Conservation (phyloP, 1,284 basidiomycete genomes). For the Takashimella koratensis region DNA sequence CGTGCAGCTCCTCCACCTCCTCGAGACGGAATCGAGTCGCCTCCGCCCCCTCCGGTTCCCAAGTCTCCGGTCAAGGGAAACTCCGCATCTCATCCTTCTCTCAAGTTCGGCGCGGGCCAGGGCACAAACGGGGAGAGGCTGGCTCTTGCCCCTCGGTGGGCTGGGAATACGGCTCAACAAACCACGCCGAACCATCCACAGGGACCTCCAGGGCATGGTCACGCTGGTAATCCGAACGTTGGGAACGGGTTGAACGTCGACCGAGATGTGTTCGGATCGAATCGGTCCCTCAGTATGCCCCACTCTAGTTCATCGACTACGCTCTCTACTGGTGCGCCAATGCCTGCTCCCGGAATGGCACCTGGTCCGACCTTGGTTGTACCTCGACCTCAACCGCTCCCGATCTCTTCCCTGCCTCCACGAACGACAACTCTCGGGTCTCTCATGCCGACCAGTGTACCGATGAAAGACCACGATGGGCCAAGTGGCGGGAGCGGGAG, state of each 20-base stretch:
- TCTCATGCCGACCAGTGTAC: background rate
- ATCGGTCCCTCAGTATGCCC: background rate
- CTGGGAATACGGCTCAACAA: background rate
- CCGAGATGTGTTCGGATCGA: background rate
- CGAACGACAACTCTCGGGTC: background rate
- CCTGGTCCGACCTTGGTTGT: no score
- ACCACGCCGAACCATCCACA: no score
- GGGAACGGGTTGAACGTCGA: no score
- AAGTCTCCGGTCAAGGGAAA: background rate
- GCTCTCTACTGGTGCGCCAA: no score
- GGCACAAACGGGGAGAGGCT: no score
- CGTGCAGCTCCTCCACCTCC: slow-evolving; percentile 34
- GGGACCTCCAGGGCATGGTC: no score
- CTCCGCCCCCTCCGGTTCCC: slow-evolving; percentile 7
- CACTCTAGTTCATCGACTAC: background rate
- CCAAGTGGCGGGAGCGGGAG: background rate
- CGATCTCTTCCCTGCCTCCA: background rate
- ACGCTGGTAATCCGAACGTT: no score
- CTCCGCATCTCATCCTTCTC: background rate
- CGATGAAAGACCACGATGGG: slow-evolving; percentile 20
- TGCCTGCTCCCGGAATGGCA: no score
- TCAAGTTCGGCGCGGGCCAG: no score
- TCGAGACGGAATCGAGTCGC: slow-evolving; percentile 4
- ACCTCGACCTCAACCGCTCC: background rate
- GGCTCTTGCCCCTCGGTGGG: background rate